Evolutionary conservation across 345 rosid species (phyloP).

Genomic region (Salix dunnii): DNA sequence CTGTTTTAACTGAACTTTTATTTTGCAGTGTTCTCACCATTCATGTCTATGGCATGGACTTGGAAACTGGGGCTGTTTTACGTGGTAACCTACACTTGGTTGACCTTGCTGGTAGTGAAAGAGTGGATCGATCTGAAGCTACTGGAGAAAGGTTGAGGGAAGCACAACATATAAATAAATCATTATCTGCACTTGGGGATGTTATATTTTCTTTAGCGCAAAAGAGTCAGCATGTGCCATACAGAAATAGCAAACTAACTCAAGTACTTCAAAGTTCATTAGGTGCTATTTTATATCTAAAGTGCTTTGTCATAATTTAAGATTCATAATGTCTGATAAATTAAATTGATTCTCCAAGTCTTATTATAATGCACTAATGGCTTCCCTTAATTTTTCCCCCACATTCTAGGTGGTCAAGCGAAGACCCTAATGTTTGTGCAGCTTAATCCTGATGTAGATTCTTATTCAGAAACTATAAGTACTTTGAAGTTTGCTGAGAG

Average conservation of each 20-base stretch:
- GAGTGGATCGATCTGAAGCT: slow-evolving; percentile 95
- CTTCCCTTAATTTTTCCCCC: slow-evolving; percentile 7
- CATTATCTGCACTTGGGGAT: slow-evolving; percentile 93
- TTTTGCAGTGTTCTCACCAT: slow-evolving; percentile 81
- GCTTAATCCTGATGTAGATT: slow-evolving; percentile 87
- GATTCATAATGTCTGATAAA: neutral
- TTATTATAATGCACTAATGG: neutral
- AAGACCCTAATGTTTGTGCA: slow-evolving; percentile 98
- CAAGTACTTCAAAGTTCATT: slow-evolving; percentile 98
- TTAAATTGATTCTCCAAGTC: neutral
- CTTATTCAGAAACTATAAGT: slow-evolving; percentile 85
- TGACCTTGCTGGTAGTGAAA: slow-evolving; percentile 98
- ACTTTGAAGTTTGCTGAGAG: slow-evolving; percentile 94
- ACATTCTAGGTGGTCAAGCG: slow-evolving; percentile 82
- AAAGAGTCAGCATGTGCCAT: slow-evolving; percentile 82
- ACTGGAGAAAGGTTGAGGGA: slow-evolving; percentile 93
- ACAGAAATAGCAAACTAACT: slow-evolving; percentile 92
- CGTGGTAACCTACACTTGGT: slow-evolving; percentile 86
- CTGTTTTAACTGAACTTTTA: neutral
- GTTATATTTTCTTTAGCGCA: slow-evolving; percentile 89
- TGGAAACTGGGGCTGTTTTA: slow-evolving; percentile 61
- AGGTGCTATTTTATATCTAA: slow-evolving; percentile 42
- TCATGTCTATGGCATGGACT: slow-evolving; percentile 77
- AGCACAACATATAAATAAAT: slow-evolving; percentile 95
- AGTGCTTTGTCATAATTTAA: neutral